phyloP scores from a whole-genome alignment of 2,329 filamentous ascomycete genomes.

The Apiospora aurea region DNA sequence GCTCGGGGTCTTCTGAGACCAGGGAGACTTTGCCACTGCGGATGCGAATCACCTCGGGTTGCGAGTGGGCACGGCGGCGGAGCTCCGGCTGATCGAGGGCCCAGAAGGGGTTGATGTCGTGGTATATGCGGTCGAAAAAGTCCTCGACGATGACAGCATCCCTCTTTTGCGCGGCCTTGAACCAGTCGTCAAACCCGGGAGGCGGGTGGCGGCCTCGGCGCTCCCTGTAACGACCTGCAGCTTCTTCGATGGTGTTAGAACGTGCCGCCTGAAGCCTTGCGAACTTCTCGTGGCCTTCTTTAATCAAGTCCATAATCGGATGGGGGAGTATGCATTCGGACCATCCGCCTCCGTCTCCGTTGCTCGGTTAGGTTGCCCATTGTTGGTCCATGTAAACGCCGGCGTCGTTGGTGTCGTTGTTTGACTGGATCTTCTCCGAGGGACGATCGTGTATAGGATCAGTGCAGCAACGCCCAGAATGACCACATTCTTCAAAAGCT shows the following conservation, averaged over 20 bases:
- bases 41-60: slow-evolving; percentile 54
- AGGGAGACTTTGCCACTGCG: slow-evolving; percentile 50
- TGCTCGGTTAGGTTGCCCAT: not conserved
- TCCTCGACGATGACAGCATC: slow-evolving; percentile 65
- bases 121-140: slow-evolving; percentile 69
- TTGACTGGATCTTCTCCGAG: not conserved
- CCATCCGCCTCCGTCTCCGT: not conserved
- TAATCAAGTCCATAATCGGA: slow-evolving; percentile 56
- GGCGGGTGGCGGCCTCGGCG: slow-evolving; percentile 67
- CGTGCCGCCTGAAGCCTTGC: slow-evolving; percentile 50
- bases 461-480: not conserved
- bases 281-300: slow-evolving; percentile 52
- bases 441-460: no score
- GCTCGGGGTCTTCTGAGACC: slow-evolving; percentile 46
- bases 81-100: slow-evolving; percentile 53
- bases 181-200: slow-evolving; percentile 67
- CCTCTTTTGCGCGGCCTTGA: slow-evolving; percentile 56
- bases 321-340: slow-evolving; percentile 38
- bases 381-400: not conserved
- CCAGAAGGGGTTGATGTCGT: slow-evolving; percentile 69
- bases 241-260: slow-evolving; percentile 56
- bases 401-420: not conserved
- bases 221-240: slow-evolving; percentile 61
- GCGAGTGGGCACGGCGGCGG: slow-evolving; percentile 47
- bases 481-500: not conserved